A percentile compares a stretch with the other conserved stretches of the same genome.
Evolutionary conservation across 1,284 basidiomycete species (phyloP).

Genomic region (Rhodotorula sp.): DNA sequence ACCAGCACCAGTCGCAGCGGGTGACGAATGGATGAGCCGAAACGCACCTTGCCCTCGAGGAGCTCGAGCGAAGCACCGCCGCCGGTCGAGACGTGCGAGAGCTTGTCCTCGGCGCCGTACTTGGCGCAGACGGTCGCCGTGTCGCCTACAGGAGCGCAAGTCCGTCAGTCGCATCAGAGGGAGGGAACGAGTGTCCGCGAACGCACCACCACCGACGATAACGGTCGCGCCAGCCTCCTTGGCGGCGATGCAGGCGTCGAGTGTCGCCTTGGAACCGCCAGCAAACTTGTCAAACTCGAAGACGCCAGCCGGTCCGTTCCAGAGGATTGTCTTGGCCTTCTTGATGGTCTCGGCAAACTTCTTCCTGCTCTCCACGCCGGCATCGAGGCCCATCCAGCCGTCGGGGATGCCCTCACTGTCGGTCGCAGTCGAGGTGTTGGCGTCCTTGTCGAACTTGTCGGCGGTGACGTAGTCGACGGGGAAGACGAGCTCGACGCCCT

Average conservation of each 20-base stretch:
- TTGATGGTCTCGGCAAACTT: slow-evolving; percentile 77
- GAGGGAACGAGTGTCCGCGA: background rate
- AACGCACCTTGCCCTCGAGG: slow-evolving; percentile 85
- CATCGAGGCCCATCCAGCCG: slow-evolving; percentile 87
- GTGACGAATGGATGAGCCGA: too few relatives aligned
- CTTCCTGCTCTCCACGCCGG: slow-evolving; percentile 73
- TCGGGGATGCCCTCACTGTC: slow-evolving; percentile 84
- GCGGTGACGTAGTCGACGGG: slow-evolving; percentile 92
- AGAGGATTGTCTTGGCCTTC: slow-evolving; percentile 93
- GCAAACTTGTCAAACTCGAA: slow-evolving; percentile 96
- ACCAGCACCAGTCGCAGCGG: too few relatives aligned
- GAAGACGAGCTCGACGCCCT: slow-evolving; percentile 92
- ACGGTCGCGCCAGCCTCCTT: slow-evolving; percentile 83
- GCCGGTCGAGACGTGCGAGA: slow-evolving; percentile 95
- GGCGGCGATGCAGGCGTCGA: slow-evolving; percentile 84
- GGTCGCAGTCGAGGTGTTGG: slow-evolving; percentile 73
- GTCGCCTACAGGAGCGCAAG: slow-evolving; percentile 63
- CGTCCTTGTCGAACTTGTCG: slow-evolving; percentile 93
- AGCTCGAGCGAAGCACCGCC: slow-evolving; percentile 95
- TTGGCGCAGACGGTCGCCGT: slow-evolving; percentile 82
- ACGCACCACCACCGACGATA: slow-evolving; percentile 63
- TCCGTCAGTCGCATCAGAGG: too few relatives aligned
- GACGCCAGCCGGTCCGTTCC: slow-evolving; percentile 95
- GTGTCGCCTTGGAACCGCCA: slow-evolving; percentile 75
- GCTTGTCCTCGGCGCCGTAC: slow-evolving; percentile 75